Evolutionary conservation across 148 eudicot genomes (phyloP).

Genomic region (Selenicereus undatus): DNA sequence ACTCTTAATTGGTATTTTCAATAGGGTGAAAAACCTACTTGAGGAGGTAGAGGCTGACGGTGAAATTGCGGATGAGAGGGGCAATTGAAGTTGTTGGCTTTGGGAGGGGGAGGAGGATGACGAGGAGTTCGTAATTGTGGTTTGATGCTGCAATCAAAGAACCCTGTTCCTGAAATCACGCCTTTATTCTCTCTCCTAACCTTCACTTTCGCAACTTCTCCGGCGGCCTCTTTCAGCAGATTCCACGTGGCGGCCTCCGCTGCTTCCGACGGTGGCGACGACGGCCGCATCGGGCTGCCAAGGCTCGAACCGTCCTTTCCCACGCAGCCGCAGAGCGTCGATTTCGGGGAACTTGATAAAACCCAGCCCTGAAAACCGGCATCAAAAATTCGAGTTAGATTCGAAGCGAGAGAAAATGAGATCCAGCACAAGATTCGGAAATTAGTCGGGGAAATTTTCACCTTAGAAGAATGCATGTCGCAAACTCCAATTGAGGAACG

Average conservation of each 20-base stretch:
- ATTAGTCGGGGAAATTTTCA: neutral
- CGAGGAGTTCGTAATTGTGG: conserved; percentile 15
- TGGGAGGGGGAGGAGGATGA: conserved; percentile 12
- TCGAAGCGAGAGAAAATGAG: neutral
- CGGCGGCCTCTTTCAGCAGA: conserved; percentile 54
- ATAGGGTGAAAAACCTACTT: conserved; percentile 10
- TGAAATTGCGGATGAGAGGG: conserved; percentile 26
- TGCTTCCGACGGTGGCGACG: conserved; percentile 25
- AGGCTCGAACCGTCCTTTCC: conserved; percentile 39
- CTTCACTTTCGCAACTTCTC: conserved; percentile 55
- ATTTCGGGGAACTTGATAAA: conserved; percentile 62
- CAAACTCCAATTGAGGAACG: conserved; percentile 24
- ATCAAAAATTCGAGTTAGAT: neutral
- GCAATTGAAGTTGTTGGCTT: neutral
- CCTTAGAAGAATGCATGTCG: conserved; percentile 25
- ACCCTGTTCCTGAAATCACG: conserved; percentile 30
- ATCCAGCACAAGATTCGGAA: neutral
- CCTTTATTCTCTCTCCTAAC: conserved; percentile 20
- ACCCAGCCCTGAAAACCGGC: conserved; percentile 17
- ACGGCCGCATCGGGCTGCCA: conserved; percentile 37
- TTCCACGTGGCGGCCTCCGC: conserved; percentile 31
- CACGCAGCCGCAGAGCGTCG: conserved; percentile 42
- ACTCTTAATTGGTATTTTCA: neutral
- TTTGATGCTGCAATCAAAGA: conserved; percentile 30
- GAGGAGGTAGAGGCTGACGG: conserved; percentile 24